Conservation (phyloP, 1,284 basidiomycete species). For the Leccinum variabile region DNA sequence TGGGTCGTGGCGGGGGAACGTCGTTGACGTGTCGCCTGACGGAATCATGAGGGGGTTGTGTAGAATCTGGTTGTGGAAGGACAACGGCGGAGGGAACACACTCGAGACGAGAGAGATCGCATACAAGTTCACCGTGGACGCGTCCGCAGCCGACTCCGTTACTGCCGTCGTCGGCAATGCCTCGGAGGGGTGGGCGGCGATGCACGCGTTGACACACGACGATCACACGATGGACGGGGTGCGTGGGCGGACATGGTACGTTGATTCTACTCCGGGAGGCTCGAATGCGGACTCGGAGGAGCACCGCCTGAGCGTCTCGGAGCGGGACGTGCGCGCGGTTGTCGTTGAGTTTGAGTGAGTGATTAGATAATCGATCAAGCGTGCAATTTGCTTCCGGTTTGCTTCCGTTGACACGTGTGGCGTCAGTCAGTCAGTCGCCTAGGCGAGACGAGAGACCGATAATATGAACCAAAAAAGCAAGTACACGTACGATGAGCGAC, state of each 20-base stretch:
- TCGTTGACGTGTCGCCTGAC: conserved; percentile 19
- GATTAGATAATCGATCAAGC: background rate
- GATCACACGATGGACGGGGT: background rate
- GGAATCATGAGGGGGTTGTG: conserved; percentile 25
- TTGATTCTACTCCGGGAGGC: background rate
- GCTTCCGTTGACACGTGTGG: background rate
- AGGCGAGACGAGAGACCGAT: background rate
- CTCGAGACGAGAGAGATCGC: background rate
- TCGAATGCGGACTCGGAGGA: background rate
- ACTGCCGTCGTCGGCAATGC: background rate
- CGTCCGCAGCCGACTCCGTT: conserved; percentile 4
- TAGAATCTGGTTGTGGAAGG: background rate
- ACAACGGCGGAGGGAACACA: background rate
- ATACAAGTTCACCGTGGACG: conserved; percentile 23
- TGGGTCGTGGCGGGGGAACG: conserved; percentile 18
- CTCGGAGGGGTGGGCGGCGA: conserved; percentile 15
- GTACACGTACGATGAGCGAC: background rate
- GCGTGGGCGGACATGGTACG: background rate
- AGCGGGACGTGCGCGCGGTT: conserved; percentile 12
- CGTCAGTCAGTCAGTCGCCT: too few species aligned
- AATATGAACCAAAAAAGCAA: background rate
- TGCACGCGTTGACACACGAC: background rate
- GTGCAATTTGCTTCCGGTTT: background rate
- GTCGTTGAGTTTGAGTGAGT: conserved; percentile 18
- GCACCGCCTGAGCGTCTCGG: background rate